Conservation (phyloP, 2,329 filamentous ascomycete genomes). For the Magnaporthales sp. region DNA sequence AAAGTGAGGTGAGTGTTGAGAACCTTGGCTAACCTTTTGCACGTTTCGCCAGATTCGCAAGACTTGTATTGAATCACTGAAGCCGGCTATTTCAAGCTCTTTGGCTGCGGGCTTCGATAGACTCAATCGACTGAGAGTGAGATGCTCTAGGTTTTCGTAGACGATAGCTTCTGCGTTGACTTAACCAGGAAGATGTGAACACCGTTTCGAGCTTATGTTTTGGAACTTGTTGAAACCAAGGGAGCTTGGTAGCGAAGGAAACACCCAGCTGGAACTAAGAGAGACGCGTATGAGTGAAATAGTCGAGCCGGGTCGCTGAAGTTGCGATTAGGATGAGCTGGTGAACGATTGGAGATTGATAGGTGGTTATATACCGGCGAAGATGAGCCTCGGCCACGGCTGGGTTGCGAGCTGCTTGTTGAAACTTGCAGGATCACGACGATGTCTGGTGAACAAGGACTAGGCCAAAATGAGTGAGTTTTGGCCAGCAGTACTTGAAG, state of each 20-base stretch:
- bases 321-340: neutral
- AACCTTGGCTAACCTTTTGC: neutral
- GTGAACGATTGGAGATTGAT: neutral
- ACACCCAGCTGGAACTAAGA: neutral
- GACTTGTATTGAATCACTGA: neutral
- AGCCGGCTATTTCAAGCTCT: neutral
- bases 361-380: neutral
- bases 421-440: neutral
- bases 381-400: neutral
- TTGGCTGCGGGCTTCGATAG: neutral
- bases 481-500: neutral
- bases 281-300: neutral
- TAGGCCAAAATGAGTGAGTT: neutral
- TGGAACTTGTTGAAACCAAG: neutral
- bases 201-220: neutral
- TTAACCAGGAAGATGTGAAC: neutral
- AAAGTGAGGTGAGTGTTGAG: neutral
- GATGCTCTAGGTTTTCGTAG: neutral
- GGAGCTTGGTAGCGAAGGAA: neutral
- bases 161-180: neutral
- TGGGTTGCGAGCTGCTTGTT: neutral
- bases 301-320: neutral
- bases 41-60: neutral
- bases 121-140: neutral
- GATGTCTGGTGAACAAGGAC: neutral